Conservation (phyloP, 768 basidiomycete genomes). For the Bullera alba region DNA sequence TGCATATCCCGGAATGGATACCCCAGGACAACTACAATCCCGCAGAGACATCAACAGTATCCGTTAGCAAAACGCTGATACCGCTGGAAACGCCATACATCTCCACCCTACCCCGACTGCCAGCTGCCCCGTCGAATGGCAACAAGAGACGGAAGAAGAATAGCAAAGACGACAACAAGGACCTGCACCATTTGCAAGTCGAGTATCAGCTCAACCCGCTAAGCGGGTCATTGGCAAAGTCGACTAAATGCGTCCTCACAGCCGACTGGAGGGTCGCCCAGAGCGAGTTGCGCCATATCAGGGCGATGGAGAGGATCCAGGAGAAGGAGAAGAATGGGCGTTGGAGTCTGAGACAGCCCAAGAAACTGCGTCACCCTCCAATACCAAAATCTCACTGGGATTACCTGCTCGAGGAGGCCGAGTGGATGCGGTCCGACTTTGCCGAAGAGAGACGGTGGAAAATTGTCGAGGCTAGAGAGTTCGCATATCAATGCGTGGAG, state of each 20-base stretch:
- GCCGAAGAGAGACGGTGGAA: constrained; percentile 94
- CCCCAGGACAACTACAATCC: constrained; percentile 27
- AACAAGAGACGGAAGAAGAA: constrained; percentile 9
- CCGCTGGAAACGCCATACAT: constrained; percentile 33
- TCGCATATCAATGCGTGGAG: constrained; percentile 73
- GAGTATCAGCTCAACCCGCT: constrained; percentile 37
- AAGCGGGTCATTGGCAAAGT: constrained; percentile 28
- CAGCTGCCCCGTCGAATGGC: constrained; percentile 17
- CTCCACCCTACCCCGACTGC: constrained; percentile 23
- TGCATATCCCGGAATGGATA: constrained; percentile 23
- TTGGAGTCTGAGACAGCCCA: constrained; percentile 93
- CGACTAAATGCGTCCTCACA: constrained; percentile 40
- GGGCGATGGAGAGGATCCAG: constrained; percentile 79
- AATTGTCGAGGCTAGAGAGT: constrained; percentile 67
- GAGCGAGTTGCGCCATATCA: constrained; percentile 66
- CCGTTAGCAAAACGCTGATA: constrained; percentile 21
- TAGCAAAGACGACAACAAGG: constrained; percentile 19
- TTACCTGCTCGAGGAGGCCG: constrained; percentile 93
- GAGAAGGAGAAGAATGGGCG: constrained; percentile 65
- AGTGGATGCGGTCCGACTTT: constrained; percentile 95
- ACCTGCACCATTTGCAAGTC: constrained; percentile 28
- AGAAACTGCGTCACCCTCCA: constrained; percentile 77
- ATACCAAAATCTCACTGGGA: constrained; percentile 77
- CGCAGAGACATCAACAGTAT: constrained; percentile 4
- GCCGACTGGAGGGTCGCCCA: constrained; percentile 60